Evolutionary conservation across 345 rosid species (phyloP).

Genomic region (Pistacia integerrima): DNA sequence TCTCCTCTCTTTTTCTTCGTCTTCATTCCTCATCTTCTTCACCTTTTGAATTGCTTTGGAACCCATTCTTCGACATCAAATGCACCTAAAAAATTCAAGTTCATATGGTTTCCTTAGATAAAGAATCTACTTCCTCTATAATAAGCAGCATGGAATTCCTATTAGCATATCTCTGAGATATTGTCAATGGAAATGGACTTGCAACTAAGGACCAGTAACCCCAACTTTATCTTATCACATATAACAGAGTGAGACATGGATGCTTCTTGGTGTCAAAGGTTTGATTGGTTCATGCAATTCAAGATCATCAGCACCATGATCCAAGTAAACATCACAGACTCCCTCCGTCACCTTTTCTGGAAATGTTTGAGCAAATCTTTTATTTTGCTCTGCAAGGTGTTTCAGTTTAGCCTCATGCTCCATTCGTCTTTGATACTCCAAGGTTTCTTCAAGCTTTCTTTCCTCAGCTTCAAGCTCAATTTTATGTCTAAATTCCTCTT

Average conservation of each 20-base stretch:
- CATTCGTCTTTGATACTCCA: constrained; percentile 83
- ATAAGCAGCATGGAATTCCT: constrained; percentile 6
- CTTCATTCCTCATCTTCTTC: too few species aligned
- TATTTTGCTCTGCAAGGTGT: constrained; percentile 81
- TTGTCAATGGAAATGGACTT: not conserved
- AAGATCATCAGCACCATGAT: constrained; percentile 31
- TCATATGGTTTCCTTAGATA: not conserved
- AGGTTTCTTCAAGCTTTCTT: constrained; percentile 79
- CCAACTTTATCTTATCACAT: constrained; percentile 13
- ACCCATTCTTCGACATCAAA: constrained; percentile 33
- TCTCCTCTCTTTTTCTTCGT: too few species aligned
- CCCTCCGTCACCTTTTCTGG: constrained; percentile 36
- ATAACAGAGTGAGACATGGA: constrained; percentile 16
- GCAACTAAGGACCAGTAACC: not conserved
- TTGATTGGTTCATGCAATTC: constrained; percentile 24
- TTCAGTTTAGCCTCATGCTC: constrained; percentile 92
- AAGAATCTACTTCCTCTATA: not conserved
- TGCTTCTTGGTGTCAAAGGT: constrained; percentile 31
- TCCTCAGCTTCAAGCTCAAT: constrained; percentile 90
- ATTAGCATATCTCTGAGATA: not conserved
- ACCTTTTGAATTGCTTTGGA: constrained; percentile 36
- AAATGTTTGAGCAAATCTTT: constrained; percentile 45
- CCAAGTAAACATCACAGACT: constrained; percentile 34
- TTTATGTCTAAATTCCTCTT: constrained; percentile 72
- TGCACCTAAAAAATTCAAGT: constrained; percentile 45